phyloP scores from a whole-genome alignment of 345 rosid species.

The Firmiana major region DNA sequence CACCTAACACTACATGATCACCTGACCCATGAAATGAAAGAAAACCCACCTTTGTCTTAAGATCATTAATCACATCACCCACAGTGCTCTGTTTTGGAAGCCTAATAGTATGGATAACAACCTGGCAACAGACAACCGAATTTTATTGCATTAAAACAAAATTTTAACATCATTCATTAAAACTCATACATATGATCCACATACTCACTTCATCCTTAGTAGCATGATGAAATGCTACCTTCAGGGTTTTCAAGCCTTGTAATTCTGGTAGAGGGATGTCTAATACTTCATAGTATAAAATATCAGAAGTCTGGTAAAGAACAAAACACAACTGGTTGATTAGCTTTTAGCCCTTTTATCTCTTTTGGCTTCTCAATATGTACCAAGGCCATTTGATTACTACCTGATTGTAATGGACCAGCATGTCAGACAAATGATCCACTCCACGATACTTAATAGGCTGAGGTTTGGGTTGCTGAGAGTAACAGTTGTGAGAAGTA shows the following conservation, averaged over 20 bases:
- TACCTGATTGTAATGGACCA: conserved; percentile 93
- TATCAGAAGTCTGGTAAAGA: conserved; percentile 68
- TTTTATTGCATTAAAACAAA: conserved; percentile 19
- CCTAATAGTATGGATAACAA: conserved; percentile 75
- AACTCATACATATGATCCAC: conserved; percentile 2
- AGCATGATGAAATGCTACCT: conserved; percentile 81
- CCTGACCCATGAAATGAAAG: conserved; percentile 9
- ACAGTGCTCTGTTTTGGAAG: conserved; percentile 92
- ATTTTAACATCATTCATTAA: neutral
- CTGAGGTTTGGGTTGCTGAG: conserved; percentile 78
- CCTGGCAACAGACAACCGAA: conserved; percentile 44
- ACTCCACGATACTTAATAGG: conserved; percentile 67
- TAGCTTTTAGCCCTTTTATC: conserved; percentile 13
- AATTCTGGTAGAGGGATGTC: conserved; percentile 97
- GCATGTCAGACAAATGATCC: conserved; percentile 81
- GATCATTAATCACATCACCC: conserved; percentile 86
- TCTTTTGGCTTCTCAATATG: neutral
- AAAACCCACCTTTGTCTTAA: conserved; percentile 66
- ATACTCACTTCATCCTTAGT: conserved; percentile 76
- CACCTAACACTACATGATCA: neutral
- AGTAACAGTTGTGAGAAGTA: conserved; percentile 71
- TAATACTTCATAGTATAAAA: conserved; percentile 88
- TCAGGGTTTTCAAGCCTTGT: conserved; percentile 82
- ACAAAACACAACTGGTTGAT: conserved; percentile 12
- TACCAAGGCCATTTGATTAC: neutral